Evolutionary conservation across 2,329 filamentous ascomycete species (phyloP), one percentile per base, ranked within the genome.

Genomic region (Epichloe baconii): DNA sequence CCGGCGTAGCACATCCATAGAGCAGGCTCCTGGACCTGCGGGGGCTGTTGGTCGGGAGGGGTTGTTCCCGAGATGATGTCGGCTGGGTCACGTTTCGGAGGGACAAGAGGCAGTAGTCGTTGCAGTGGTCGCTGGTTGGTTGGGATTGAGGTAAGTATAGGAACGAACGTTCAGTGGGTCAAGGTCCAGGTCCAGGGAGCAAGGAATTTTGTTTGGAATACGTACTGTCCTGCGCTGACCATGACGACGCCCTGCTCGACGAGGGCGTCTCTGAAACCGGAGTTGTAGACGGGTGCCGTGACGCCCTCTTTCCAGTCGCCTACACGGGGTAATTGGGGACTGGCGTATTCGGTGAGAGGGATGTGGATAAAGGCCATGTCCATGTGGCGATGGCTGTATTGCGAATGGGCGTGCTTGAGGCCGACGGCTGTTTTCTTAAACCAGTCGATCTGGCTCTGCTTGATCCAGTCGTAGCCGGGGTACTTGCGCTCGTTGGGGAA

Each of bases 1-100:
- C 93, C 93, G 8, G 83, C 91, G 67, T 97, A 97, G 72, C 93
- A 98, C 90, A 98, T 95, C 93, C 93, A 98, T 2, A 97, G 71
- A 34, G 84, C 78, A 0, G 85, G 83, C 47, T 76, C 75, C n/a
- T 55, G 54, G 2, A 55, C 52, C 3, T 54, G 50, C 17, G 50
- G 53, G 2, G 53, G 48, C 19, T 52, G 53, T n/a, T 50, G 38
- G 36, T 52, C 53, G 17, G 49, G 47, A 5, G 41, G 5, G 43
- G 19, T 19, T 34, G 21, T n/a, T 37, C 15, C 7, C 17, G 44
- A 26, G 52, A 14, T 4, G 52, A 10, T 3, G 52, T 52, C 21
- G 55, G 35, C 41, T 57, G 53, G 3, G 54, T 55, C 45, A 72
- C 63, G 21, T 62, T 63, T 38, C 65, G 49, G 17, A 63, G 66